Conservation (phyloP, 192 early-diverging fungal species). For the Anaeromyces robustus region DNA sequence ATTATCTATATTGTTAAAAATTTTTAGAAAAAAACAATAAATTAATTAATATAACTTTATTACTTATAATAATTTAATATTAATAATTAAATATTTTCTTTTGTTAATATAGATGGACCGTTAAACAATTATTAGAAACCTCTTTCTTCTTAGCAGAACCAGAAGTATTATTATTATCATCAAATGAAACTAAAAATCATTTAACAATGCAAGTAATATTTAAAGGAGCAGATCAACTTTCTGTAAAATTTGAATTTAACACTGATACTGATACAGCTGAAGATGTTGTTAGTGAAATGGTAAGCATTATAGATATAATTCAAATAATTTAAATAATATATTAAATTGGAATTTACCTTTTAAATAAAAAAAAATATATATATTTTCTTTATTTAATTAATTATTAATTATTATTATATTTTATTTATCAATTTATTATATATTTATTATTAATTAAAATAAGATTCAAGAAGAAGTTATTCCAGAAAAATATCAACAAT, state of each 20-base stretch:
- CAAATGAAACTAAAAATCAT: constrained; percentile 43
- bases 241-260: constrained; percentile 74
- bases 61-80: no score
- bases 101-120: constrained; percentile 26
- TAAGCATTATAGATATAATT: constrained; percentile 9
- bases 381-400: no score
- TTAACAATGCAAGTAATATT: constrained; percentile 57
- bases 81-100: neutral
- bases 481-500: constrained; percentile 50
- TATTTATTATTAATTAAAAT: neutral
- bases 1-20: no score
- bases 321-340: neutral
- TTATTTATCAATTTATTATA: no score
- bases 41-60: no score
- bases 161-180: constrained; percentile 49
- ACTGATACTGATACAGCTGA: constrained; percentile 64
- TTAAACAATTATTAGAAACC: constrained; percentile 54
- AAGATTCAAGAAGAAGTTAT: constrained; percentile 69
- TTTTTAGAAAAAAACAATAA: neutral
- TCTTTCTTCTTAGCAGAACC: constrained; percentile 53
- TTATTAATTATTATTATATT: no score
- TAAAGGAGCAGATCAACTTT: constrained; percentile 59
- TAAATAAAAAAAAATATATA: no score
- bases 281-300: constrained; percentile 66
- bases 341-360: no score